A percentile compares a stretch with the other conserved stretches of the same genome.
phyloP scores from a whole-genome alignment of 345 rosid species.

The Eutrema japonicum region DNA sequence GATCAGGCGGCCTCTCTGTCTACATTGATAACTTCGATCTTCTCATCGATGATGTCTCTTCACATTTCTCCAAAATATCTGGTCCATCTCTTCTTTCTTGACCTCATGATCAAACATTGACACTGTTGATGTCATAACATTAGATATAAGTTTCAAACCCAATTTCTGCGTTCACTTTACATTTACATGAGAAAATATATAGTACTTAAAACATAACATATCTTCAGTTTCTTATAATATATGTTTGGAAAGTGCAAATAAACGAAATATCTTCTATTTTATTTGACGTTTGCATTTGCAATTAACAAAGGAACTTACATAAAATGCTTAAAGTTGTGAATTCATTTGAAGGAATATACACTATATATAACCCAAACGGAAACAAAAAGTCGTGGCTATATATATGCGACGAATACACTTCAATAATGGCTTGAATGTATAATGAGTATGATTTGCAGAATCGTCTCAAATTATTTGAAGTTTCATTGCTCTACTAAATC shows the following conservation, averaged over 20 bases:
- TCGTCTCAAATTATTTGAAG: neutral
- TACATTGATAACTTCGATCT: slow-evolving; percentile 58
- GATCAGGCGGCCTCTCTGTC: slow-evolving; percentile 64
- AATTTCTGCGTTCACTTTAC: neutral
- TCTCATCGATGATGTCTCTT: slow-evolving; percentile 62
- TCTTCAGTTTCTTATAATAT: neutral
- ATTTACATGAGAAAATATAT: slow-evolving; percentile 4
- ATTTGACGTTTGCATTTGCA: neutral
- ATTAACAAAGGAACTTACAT: neutral
- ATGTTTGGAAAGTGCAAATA: neutral
- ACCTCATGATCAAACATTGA: slow-evolving; percentile 11
- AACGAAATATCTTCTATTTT: neutral
- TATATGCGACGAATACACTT: neutral
- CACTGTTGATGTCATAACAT: slow-evolving; percentile 13
- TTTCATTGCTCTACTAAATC: neutral
- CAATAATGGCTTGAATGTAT: slow-evolving; percentile 9
- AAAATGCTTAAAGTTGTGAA: neutral
- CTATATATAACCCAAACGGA: neutral
- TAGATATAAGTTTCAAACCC: neutral
- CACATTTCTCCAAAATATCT: slow-evolving; percentile 56
- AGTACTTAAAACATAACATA: neutral
- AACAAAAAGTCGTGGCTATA: neutral
- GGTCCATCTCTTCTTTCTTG: slow-evolving; percentile 47
- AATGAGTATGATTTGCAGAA: neutral
- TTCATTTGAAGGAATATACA: neutral